These are phyloP conservation scores for Neurospora sp. DNA, from an alignment of 495 filamentous ascomycete genomes.

Conservation along the genomic window DNA sequence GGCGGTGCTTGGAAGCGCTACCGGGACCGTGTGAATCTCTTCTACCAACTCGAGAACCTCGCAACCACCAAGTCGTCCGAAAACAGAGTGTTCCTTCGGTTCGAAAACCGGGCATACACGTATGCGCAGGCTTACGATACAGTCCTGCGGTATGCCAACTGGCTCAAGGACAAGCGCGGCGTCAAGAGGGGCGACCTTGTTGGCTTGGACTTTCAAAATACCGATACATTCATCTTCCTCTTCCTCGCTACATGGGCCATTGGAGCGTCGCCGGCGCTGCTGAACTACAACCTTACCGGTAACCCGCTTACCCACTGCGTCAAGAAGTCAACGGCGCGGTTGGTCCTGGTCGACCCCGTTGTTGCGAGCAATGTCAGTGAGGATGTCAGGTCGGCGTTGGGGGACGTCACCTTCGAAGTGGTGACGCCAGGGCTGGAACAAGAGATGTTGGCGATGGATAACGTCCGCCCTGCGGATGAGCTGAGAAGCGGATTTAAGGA, in stretches of 20 bases:
- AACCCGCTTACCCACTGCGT: slow-evolving; percentile 74
- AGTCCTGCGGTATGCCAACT: slow-evolving; percentile 68
- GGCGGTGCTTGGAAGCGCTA: slow-evolving; percentile 34
- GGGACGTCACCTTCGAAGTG: slow-evolving; percentile 47
- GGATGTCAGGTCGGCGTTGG: slow-evolving; percentile 31
- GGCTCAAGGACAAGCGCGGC: slow-evolving; percentile 61
- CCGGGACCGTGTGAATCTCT: slow-evolving; percentile 57
- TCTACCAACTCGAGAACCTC: slow-evolving; percentile 67
- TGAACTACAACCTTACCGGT: slow-evolving; percentile 84
- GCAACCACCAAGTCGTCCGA: slow-evolving; percentile 49
- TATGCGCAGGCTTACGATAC: slow-evolving; percentile 73
- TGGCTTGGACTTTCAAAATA: slow-evolving; percentile 84
- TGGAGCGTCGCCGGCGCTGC: slow-evolving; percentile 80
- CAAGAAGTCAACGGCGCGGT: slow-evolving; percentile 52
- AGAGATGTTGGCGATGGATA: slow-evolving; percentile 46
- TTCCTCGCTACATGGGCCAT: slow-evolving; percentile 80
- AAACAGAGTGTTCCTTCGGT: slow-evolving; percentile 57
- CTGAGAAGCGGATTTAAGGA: slow-evolving; percentile 40
- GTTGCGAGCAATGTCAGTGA: slow-evolving; percentile 43
- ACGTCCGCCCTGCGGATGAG: slow-evolving; percentile 53
- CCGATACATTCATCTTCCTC: slow-evolving; percentile 72
- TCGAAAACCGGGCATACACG: slow-evolving; percentile 66
- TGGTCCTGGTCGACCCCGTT: slow-evolving; percentile 69
- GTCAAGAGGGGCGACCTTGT: slow-evolving; percentile 73
- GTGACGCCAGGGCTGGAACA: slow-evolving; percentile 54